These are phyloP conservation scores for Cytospora schulzeri DNA, from an alignment of 2,329 filamentous ascomycete species.

Conservation along the genomic window DNA sequence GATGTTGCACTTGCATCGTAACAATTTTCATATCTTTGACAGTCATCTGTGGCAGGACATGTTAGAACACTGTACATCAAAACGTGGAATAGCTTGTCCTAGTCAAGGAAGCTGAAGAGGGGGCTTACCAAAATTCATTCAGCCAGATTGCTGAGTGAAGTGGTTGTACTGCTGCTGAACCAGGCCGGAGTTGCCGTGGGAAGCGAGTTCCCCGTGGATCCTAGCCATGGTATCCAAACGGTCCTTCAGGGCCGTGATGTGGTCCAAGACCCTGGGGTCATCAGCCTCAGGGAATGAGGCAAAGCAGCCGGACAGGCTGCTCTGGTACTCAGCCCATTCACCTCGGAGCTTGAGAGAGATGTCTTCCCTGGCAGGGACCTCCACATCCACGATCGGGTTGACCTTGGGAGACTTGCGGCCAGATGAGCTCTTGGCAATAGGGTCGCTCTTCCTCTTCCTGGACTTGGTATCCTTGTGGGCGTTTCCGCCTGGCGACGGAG, in stretches of 20 bases:
- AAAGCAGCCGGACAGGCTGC: conserved; percentile 62
- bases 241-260: conserved; percentile 54
- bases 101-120: neutral
- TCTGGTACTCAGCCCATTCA: conserved; percentile 64
- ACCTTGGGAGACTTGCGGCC: conserved; percentile 51
- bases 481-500: conserved; percentile 30
- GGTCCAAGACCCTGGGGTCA: conserved; percentile 55
- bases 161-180: conserved; percentile 39
- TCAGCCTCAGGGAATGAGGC: conserved; percentile 51
- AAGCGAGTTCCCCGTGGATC: conserved; percentile 46
- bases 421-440: conserved; percentile 42
- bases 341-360: conserved; percentile 48
- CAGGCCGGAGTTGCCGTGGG: conserved; percentile 37
- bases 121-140: conserved; percentile 37
- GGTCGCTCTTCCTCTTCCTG: conserved; percentile 61
- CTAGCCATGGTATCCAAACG: conserved; percentile 55
- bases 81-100: neutral
- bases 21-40: neutral
- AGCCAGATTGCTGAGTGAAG: conserved; percentile 41
- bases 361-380: conserved; percentile 39
- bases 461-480: conserved; percentile 47
- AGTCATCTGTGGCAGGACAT: neutral
- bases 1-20: conserved; percentile 21
- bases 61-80: neutral
- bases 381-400: conserved; percentile 34